Evolutionary conservation across 106 monocot species (phyloP), one percentile per base, ranked within the genome.

Genomic region (Chionographis japonica): DNA sequence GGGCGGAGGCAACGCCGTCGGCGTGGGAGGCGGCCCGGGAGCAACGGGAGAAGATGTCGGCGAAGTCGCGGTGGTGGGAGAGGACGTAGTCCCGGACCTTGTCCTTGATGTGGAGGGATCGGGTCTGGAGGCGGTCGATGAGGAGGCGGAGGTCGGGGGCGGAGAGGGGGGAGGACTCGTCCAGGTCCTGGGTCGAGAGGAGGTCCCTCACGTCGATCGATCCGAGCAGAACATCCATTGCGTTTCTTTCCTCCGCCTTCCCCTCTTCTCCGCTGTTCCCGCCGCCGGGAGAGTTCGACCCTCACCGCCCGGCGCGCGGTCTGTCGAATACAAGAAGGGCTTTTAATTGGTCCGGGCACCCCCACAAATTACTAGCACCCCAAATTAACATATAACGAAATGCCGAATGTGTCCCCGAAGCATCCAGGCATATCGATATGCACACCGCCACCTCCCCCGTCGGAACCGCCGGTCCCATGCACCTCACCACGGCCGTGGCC

Each of bases 91-190:
- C 65, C 6, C 82, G 81, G 71, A 92, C 92, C 18, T 66, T 72
- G 69, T 74, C 66, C 56, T 92, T 84, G 79, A 97, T 81, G 46
- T 79, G 80, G 66, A 83, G 77, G 35, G 95, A 92, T 3, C 85
- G 95, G 65, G 70, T 64, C 51, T 86, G 75, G 76, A 97, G 89
- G 73, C 89, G 92, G 73, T 92, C 84, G 68, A 92, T 79, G 70
- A 92, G 81, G 66, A 97, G 86, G 82, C 85, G 92, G 74, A 97
- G 95, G 66, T 97, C 95, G 2, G 95, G 95, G 12, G 92, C 88
- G 50, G 95, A 86, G 66, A 97, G 88, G 0, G 92, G 91, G 3
- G 89, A 81, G 37, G 86, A 18, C 54, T 60, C 84, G 66, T 80
- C 80, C 66, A 77, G 63, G 53, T 67, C 81, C 12, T 67, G 41